Base-by-base conservation (phyloP, 192 early-diverging fungal genomes). In the Umbelopsis sp. region DNA sequence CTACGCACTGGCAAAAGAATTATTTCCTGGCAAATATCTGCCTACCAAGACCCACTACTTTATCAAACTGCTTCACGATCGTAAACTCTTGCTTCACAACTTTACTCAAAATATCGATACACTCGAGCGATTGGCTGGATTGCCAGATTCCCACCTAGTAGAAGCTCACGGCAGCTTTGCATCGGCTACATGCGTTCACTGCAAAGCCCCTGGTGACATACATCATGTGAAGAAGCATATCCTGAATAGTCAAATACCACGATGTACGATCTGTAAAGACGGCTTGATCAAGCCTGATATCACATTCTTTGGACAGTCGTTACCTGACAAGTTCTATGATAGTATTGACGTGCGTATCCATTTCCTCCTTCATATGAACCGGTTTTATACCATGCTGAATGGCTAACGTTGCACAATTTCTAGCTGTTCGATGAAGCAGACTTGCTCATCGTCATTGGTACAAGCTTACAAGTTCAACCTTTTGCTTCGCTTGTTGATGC, bases 91-190 rank as follows among this genome's bases (percentile, higher is more conserved):
- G 16, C 81, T 91, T 29, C 81, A 96, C 31, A 91, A 92, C 66
- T 97, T 94, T 77, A 98, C 96, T 24, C 97, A 99, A 77, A 99
- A 99, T 75, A 97, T 99, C 69, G 97, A 99, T 82, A 95, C 91
- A 11, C 79, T 99, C 17, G 97, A 99, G 80, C 88, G 94, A 11
- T 71, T 92, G 0, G 91, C 96, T 10, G 95, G 95, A 9, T 72
- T 98, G 8, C 79, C 81, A 17, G 80, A 84, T 21, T 84, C 90
- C 7, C 77, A 82, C 21, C 70, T 99, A 11, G 91, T 99, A 5
- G 95, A 97, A 71, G 96, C 97, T 0, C 97, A 99, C 83, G 97
- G 97, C 8, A 92, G 93, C 22, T 99, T 98, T 80, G 89, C 91
- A 14, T 80, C 82, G 2, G 91, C 95, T 14, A 87, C 86, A 25